Conservation (phyloP, 371 early-diverging fungal genomes). For the Mucor sp. region DNA sequence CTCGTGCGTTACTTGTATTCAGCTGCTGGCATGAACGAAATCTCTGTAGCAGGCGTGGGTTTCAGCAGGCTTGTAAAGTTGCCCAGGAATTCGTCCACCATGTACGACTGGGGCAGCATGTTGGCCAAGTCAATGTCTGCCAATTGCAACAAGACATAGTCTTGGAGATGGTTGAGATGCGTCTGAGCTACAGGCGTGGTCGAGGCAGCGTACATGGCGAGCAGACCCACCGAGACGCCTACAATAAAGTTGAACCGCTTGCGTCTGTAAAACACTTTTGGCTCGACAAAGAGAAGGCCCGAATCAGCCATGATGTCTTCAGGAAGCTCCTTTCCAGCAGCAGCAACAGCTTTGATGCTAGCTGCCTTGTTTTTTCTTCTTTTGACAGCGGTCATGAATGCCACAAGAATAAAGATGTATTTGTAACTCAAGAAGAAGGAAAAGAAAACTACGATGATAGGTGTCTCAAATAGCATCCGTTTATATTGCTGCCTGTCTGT, state of each 20-base stretch:
- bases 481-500: background rate
- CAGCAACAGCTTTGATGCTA: background rate
- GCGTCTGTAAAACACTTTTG: conserved; percentile 29
- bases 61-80: conserved; percentile 62
- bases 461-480: background rate
- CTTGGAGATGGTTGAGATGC: conserved; percentile 37
- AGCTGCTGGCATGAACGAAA: conserved; percentile 52
- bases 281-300: background rate
- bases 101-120: conserved; percentile 65
- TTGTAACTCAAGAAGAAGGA: conserved; percentile 4
- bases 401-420: background rate
- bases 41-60: conserved; percentile 47
- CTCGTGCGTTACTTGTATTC: conserved; percentile 41
- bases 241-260: conserved; percentile 46
- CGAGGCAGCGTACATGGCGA: conserved; percentile 33
- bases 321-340: conserved; percentile 11
- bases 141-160: conserved; percentile 37
- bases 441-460: conserved; percentile 1
- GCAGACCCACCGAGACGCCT: conserved; percentile 31
- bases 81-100: conserved; percentile 70
- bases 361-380: background rate
- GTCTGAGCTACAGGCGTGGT: conserved; percentile 44
- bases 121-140: conserved; percentile 68
- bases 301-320: conserved; percentile 32
- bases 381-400: background rate